A percentile compares a stretch with the other conserved stretches of the same genome.
phyloP scores from a whole-genome alignment of 345 rosid species.

The Microcos paniculata region DNA sequence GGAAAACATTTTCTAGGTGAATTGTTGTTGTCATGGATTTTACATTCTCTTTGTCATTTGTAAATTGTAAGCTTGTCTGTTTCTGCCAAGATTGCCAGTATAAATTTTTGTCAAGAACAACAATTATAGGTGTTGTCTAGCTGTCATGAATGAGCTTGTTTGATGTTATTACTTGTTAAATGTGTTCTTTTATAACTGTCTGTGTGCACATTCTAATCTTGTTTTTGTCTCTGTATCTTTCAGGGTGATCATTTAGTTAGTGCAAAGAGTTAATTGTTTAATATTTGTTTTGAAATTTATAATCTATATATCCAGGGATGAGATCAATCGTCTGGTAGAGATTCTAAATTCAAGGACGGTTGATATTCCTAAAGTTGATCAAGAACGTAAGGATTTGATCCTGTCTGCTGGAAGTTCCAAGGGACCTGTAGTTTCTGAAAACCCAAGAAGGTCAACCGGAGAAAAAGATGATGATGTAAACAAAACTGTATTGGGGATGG shows the following conservation, averaged over 20 bases:
- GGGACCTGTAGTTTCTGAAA: constrained; percentile 31
- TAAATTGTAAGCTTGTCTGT: constrained; percentile 9
- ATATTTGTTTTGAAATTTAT: background rate
- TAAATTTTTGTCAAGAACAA: background rate
- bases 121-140: background rate
- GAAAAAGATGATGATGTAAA: constrained; percentile 38
- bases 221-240: constrained; percentile 13
- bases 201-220: background rate
- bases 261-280: background rate
- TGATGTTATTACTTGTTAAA: constrained; percentile 2
- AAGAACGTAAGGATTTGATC: constrained; percentile 31
- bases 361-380: constrained; percentile 21
- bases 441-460: constrained; percentile 29
- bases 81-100: background rate
- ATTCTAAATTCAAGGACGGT: constrained; percentile 61
- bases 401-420: constrained; percentile 30
- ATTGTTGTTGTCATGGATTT: background rate
- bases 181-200: background rate
- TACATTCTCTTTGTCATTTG: background rate
- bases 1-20: constrained; percentile 64
- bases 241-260: background rate
- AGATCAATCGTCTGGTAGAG: constrained; percentile 60
- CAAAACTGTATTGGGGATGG: constrained; percentile 34
- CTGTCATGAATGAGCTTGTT: background rate
- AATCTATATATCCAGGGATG: constrained; percentile 48